phyloP scores from a whole-genome alignment of 352 stramenopile species.

The Pilasporangium apinafurcum region DNA sequence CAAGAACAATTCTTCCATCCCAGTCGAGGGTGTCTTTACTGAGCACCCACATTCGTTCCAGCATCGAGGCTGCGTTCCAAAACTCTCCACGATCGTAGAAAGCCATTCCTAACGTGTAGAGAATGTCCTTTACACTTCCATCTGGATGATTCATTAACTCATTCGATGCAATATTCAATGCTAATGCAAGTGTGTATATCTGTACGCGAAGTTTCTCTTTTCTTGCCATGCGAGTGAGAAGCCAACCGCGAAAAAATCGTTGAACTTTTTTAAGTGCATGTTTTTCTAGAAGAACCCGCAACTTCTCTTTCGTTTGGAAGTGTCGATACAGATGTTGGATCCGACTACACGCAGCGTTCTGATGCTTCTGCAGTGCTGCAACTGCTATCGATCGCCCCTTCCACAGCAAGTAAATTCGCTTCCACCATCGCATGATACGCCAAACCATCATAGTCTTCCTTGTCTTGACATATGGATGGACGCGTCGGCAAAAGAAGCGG shows the following conservation, averaged over 20 bases:
- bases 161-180: neutral
- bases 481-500: constrained; percentile 41
- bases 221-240: constrained; percentile 27
- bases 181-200: constrained; percentile 13
- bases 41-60: constrained; percentile 24
- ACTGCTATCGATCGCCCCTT: constrained; percentile 21
- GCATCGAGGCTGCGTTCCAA: constrained; percentile 43
- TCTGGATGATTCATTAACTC: constrained; percentile 4
- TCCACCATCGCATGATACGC: constrained; percentile 43
- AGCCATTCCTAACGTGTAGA: constrained; percentile 27
- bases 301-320: constrained; percentile 16
- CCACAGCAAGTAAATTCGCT: constrained; percentile 5
- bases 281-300: constrained; percentile 25
- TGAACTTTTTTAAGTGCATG: constrained; percentile 22
- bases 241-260: constrained; percentile 32
- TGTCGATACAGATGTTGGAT: constrained; percentile 40
- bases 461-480: constrained; percentile 30
- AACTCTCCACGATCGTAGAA: constrained; percentile 42
- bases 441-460: constrained; percentile 46
- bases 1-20: constrained; percentile 17
- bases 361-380: constrained; percentile 2
- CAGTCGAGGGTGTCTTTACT: constrained; percentile 1
- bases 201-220: constrained; percentile 31
- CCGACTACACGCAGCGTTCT: constrained; percentile 15
- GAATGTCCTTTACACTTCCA: constrained; percentile 19